Evolutionary conservation across 2,329 filamentous ascomycete genomes (phyloP).

Genomic region (Arachnopeziza araneosa): DNA sequence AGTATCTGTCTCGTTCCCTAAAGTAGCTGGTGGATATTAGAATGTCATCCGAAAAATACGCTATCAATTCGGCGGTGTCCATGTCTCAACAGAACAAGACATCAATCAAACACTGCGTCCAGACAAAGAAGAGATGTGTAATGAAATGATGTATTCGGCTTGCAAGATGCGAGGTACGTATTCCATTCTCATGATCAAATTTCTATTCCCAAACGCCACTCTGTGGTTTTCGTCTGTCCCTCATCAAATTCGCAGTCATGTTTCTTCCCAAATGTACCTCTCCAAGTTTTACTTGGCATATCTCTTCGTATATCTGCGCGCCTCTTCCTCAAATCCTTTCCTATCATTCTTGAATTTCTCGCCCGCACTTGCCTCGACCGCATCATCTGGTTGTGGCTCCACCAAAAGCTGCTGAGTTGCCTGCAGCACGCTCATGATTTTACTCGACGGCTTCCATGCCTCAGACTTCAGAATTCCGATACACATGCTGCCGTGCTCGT

Average conservation of each 20-base stretch:
- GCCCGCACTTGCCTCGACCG: conserved; percentile 62
- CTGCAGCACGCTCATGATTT: conserved; percentile 58
- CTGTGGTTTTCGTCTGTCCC: background rate
- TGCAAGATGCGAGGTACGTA: background rate
- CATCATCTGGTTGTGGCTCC: conserved; percentile 66
- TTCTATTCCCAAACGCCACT: background rate
- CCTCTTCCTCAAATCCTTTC: conserved; percentile 58
- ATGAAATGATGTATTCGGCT: background rate
- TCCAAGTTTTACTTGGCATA: conserved; percentile 43
- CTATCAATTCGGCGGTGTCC: no score
- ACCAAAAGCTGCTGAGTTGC: conserved; percentile 59
- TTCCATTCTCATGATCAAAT: background rate
- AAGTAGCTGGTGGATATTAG: no score
- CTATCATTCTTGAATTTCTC: conserved; percentile 63
- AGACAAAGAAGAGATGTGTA: background rate
- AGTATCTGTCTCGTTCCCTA: no score
- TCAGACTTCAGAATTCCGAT: conserved; percentile 65
- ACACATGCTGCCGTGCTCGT: conserved; percentile 63
- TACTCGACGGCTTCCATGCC: conserved; percentile 69
- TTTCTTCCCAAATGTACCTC: background rate
- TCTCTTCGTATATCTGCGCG: conserved; percentile 61
- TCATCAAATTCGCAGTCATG: background rate
- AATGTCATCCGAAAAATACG: no score
- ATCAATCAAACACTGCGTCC: background rate
- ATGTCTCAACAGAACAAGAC: background rate